These are phyloP conservation scores for Neurospora africana DNA, from an alignment of 495 filamentous ascomycete species.

Conservation along the genomic window DNA sequence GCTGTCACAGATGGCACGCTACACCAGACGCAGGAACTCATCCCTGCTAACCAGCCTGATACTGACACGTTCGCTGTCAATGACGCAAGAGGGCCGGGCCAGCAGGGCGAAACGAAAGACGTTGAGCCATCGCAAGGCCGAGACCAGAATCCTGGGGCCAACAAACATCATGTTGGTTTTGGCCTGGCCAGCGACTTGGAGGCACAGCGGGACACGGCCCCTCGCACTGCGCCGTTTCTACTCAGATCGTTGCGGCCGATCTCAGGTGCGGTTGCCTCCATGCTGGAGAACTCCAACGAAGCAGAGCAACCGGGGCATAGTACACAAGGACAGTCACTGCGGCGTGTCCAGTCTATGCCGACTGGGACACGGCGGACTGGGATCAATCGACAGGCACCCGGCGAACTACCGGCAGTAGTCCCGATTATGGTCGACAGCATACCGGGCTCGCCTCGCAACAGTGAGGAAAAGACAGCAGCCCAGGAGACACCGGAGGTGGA, in stretches of 20 bases:
- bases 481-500: constrained; percentile 18
- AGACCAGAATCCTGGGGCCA: neutral
- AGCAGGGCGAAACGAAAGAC: neutral
- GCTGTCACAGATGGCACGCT: neutral
- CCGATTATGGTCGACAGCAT: constrained; percentile 6
- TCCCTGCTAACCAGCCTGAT: neutral
- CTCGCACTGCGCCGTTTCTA: constrained; percentile 28
- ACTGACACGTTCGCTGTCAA: neutral
- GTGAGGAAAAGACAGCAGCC: neutral
- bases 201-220: neutral
- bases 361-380: constrained; percentile 19
- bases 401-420: constrained; percentile 11
- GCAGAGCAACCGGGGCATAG: neutral
- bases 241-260: constrained; percentile 46
- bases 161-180: constrained; percentile 25
- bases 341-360: constrained; percentile 18
- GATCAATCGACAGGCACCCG: no score
- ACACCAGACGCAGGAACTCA: neutral
- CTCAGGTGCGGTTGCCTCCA: constrained; percentile 43
- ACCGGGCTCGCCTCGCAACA: neutral
- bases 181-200: constrained; percentile 16
- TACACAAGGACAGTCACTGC: constrained; percentile 31
- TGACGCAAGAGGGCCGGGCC: neutral
- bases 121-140: neutral
- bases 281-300: neutral